Evolutionary conservation across 441 rosid species (phyloP).

Genomic region (Pelargonium exstipulatum): DNA sequence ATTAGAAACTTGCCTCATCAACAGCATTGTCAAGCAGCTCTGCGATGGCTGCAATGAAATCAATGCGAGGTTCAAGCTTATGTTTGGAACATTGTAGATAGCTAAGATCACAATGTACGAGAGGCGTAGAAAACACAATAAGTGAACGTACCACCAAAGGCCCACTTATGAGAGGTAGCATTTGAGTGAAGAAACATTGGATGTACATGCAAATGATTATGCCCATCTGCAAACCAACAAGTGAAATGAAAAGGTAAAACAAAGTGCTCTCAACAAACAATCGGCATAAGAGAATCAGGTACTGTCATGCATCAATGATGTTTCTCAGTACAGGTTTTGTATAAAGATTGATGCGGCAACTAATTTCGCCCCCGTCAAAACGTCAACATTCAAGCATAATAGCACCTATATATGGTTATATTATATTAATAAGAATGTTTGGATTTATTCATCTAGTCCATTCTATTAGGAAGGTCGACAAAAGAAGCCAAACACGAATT

Average conservation of each 20-base stretch:
- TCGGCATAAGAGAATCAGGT: neutral
- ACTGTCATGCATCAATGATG: neutral
- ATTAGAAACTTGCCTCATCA: conserved; percentile 21
- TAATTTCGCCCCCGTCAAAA: neutral
- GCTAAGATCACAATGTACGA: neutral
- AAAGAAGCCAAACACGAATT: neutral
- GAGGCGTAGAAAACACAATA: neutral
- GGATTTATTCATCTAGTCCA: neutral
- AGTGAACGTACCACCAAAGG: conserved; percentile 26
- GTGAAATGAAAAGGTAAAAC: neutral
- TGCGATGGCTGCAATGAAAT: conserved; percentile 23
- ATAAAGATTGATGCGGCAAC: neutral
- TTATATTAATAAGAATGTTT: neutral
- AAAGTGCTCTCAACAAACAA: neutral
- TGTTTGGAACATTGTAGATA: neutral
- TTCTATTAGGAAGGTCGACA: too few species aligned
- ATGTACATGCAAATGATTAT: conserved; percentile 23
- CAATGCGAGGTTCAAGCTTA: neutral
- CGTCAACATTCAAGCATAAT: neutral
- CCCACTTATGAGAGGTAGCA: conserved; percentile 36
- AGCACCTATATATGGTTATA: neutral
- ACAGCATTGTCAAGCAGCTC: conserved; percentile 31
- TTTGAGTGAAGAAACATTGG: conserved; percentile 33
- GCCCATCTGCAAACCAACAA: conserved; percentile 20
- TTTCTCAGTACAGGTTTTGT: neutral